A percentile compares a stretch with the other conserved stretches of the same genome.
phyloP scores from a whole-genome alignment of 2,329 filamentous ascomycete species.

The Sordariomycetes sp. region DNA sequence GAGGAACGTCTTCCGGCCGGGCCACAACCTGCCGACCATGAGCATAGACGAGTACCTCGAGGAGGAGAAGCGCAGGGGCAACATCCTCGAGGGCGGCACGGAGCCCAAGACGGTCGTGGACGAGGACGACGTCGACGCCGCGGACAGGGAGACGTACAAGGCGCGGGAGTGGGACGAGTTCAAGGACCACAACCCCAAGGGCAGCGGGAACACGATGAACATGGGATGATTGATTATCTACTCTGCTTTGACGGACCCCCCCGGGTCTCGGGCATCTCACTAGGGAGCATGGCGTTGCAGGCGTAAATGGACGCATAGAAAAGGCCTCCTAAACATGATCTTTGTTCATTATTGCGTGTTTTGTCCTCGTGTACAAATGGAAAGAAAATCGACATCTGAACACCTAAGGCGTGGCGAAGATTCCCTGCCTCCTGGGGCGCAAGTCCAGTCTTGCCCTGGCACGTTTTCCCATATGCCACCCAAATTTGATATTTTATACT shows the following conservation, averaged over 20 bases:
- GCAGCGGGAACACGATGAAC: constrained; percentile 75
- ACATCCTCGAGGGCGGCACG: constrained; percentile 84
- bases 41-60: constrained; percentile 95
- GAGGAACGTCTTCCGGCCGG: constrained; percentile 76
- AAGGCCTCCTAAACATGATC: no score
- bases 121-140: constrained; percentile 83
- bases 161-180: constrained; percentile 94
- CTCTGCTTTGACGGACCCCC: no score
- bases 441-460: no score
- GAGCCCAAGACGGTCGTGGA: constrained; percentile 64
- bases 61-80: constrained; percentile 75
- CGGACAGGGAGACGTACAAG: constrained; percentile 86
- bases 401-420: no score
- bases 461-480: no score
- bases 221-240: constrained; percentile 41
- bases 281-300: no score
- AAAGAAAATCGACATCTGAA: no score
- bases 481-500: no score
- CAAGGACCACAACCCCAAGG: constrained; percentile 78
- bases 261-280: no score
- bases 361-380: neutral
- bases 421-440: no score
- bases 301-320: no score
- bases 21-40: constrained; percentile 95
- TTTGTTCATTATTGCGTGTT: no score